These are phyloP conservation scores for Phytophthora rubi DNA, from an alignment of 352 stramenopile genomes.

Conservation along the genomic window DNA sequence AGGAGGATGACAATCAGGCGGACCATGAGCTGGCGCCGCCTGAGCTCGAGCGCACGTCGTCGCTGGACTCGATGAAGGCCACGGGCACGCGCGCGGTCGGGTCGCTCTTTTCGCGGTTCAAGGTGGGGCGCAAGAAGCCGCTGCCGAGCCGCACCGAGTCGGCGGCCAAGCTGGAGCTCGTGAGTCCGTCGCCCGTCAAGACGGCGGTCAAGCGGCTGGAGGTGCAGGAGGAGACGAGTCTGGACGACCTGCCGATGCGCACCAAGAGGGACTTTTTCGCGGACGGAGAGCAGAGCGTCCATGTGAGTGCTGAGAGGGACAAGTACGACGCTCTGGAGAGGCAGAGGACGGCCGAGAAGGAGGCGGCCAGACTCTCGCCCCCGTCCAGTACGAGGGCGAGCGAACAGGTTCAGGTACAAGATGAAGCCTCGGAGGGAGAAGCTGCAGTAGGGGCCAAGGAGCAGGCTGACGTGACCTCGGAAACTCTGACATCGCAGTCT, in stretches of 20 bases:
- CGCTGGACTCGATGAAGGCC: conserved; percentile 33
- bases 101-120: conserved; percentile 49
- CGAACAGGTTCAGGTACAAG: conserved; percentile 9
- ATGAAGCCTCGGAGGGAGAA: conserved; percentile 5
- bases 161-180: conserved; percentile 25
- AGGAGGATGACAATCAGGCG: conserved; percentile 4
- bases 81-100: conserved; percentile 34
- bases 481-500: not conserved
- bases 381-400: conserved; percentile 23
- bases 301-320: conserved; percentile 46
- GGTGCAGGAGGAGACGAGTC: conserved; percentile 30
- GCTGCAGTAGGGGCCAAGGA: not conserved
- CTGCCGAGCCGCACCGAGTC: conserved; percentile 37
- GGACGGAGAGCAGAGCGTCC: conserved; percentile 39
- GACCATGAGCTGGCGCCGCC: conserved; percentile 17
- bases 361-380: conserved; percentile 11
- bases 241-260: conserved; percentile 28
- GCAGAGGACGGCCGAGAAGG: conserved; percentile 26
- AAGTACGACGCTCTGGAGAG: conserved; percentile 34
- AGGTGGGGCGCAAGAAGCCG: conserved; percentile 42
- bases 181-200: conserved; percentile 33
- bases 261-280: conserved; percentile 33
- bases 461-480: not conserved
- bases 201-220: conserved; percentile 35
- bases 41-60: conserved; percentile 22